Base-by-base conservation (phyloP, 1,284 basidiomycete species). In the Sanghuangporus weigelae region DNA sequence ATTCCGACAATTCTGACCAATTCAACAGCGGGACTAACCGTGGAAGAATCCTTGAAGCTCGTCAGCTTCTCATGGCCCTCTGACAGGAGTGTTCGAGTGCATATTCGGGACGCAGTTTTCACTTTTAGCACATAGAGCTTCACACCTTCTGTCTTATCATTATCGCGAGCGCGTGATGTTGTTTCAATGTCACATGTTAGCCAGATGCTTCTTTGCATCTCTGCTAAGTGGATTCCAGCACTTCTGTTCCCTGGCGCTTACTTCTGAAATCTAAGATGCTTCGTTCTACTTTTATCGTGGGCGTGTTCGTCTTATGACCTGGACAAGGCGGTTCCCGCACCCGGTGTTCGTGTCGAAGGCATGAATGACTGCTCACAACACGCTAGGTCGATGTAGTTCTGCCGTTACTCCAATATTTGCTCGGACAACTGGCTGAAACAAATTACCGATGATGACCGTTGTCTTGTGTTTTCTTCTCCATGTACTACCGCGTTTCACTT, bases 21-120 rank as follows among this genome's bases (percentile, higher is more conserved):
- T 21, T 63, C 59, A 12, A 19, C 64, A 92, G 92, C 81, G 0
- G 79, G 86, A 31, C 86, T 95, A 84, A 84, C 83, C 14, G 78
- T 85, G 3, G 85, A 85, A 4, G 87, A 84, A 12, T 89, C 87
- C 2, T 77, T 96, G 64, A 87, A 89, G 57, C 81, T 86, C 69
- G 84, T 96, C 40, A 78, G 77, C 8, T 92, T 97, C 63, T 88
- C 92, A 64, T 97, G 95, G 95, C 78, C 84, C 0, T 85, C 85
- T 0, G 89, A 92, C 62, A 83, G 95, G 8, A 93, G 85, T 64
- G 93, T 95, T 5, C 86, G 86, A 66, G 78, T 97, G 44, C 86
- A 81, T 68, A 94, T 97, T 69, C 82, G 88, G 7, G 90, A 93
- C 59, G 92, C 84, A 68, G 84, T 85, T 7, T 75, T 96, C 66